Evolutionary conservation across 805 yeast species (phyloP).

Genomic region (Grigorovia jiainica): DNA sequence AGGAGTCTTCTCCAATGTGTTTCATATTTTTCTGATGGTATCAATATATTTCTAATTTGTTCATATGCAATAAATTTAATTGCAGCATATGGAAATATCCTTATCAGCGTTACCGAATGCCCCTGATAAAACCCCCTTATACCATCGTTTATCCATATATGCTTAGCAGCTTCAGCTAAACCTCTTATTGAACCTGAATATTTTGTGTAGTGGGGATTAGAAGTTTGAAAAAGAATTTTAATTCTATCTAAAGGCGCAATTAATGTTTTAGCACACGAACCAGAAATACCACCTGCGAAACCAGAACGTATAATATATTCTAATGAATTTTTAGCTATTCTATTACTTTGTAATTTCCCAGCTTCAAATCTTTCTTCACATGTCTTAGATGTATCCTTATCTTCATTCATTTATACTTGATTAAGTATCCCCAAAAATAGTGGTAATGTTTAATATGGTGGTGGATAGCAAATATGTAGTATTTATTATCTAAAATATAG

Average conservation of each 20-base stretch:
- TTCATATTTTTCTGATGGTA: conserved; percentile 67
- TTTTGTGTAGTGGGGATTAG: conserved; percentile 77
- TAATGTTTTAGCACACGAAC: conserved; percentile 89
- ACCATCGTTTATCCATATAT: conserved; percentile 65
- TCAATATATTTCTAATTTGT: conserved; percentile 71
- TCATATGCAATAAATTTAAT: conserved; percentile 95
- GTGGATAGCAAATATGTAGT: too few relatives aligned
- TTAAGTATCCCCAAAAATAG: too few relatives aligned
- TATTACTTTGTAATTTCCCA: background rate
- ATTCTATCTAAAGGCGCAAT: conserved; percentile 95
- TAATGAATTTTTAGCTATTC: conserved; percentile 53
- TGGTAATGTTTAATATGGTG: too few relatives aligned
- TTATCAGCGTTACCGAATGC: conserved; percentile 81
- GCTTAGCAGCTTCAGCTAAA: conserved; percentile 56
- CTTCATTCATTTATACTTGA: background rate
- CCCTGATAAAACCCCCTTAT: conserved; percentile 81
- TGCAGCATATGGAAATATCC: conserved; percentile 96
- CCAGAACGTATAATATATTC: conserved; percentile 82
- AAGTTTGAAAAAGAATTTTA: conserved; percentile 89
- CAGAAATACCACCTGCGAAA: conserved; percentile 90
- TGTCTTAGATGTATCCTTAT: background rate
- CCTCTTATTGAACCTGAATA: conserved; percentile 78
- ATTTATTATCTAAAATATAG: too few relatives aligned
- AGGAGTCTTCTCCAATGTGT: conserved; percentile 70
- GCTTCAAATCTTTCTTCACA: background rate